Base-by-base conservation (phyloP, 768 basidiomycete genomes). In the Astraeus odoratus region DNA sequence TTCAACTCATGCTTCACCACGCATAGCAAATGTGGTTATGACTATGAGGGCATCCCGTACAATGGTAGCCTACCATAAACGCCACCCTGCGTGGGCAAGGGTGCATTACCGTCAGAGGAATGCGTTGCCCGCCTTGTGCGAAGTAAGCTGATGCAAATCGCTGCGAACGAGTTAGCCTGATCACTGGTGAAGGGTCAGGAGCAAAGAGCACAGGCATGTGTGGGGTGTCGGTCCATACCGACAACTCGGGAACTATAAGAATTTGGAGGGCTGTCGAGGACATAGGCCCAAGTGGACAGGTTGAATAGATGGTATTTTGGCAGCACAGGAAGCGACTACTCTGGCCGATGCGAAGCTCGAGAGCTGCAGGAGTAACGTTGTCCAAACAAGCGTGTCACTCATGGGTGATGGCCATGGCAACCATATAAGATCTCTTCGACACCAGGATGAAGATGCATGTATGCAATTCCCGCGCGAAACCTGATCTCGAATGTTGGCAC, bases 391-490 rank as follows among this genome's bases (percentile, higher is more conserved):
- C 37, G 37, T 39, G 37, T 39, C 12, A 39, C 37, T 24, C 22
- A 41, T 27, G 8, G 39, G 26, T 19, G 24, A 41, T 41, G 10
- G 39, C 22, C 39, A 18, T 40, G 26, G 39, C 20, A n/a, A 13
- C 39, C 24, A 41, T 26, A 18, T 27, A 16, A 16, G 26, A 19
- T 30, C 2, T 29, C 7, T 25, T 29, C 25, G 8, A n/a, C 16
- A 26, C 25, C 39, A 41, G 39, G 39, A 26, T 20, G 39, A 29
- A 29, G 39, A 26, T 29, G 39, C 39, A 29, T 41, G 39, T 18
- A 16, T 26, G 16, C 39, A 41, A 41, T 41, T 41, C 39, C 39
- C 39, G 39, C 15, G 9, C 22, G 10, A 26, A 27, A 22, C 20
- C 25, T 26, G 25, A 29, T 41, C 25, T 41, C 25, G n/a, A 16